Conservation (phyloP, 1,284 basidiomycete species). For the Cutaneotrichosporon cyanovorans region DNA sequence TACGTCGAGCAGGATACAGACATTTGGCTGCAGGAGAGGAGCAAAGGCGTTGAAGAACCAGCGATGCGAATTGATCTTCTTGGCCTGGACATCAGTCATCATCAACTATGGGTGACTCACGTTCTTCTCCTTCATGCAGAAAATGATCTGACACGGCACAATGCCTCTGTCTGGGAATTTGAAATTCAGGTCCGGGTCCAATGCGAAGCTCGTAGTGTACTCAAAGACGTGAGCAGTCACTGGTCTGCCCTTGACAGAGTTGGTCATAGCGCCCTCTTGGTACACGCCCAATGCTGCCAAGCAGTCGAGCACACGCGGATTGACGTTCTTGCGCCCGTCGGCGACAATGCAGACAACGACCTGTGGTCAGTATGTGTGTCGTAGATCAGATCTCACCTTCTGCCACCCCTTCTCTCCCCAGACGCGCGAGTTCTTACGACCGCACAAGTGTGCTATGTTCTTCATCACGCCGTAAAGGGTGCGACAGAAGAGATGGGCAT, state of each 20-base stretch:
- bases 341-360: slow-evolving; percentile 93
- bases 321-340: slow-evolving; percentile 85
- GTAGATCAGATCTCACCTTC: slow-evolving; percentile 54
- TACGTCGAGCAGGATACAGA: slow-evolving; percentile 64
- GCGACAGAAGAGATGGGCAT: slow-evolving; percentile 85
- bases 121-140: slow-evolving; percentile 72
- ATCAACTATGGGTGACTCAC: slow-evolving; percentile 54
- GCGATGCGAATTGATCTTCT: slow-evolving; percentile 92
- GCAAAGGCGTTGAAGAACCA: slow-evolving; percentile 92
- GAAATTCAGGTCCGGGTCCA: slow-evolving; percentile 85
- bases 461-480: slow-evolving; percentile 94
- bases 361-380: slow-evolving; percentile 46
- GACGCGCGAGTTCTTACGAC: slow-evolving; percentile 83
- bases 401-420: slow-evolving; percentile 98
- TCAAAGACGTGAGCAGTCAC: slow-evolving; percentile 94
- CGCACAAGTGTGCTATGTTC: slow-evolving; percentile 82
- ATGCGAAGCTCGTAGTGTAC: slow-evolving; percentile 75
- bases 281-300: slow-evolving; percentile 53
- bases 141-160: slow-evolving; percentile 84
- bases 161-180: slow-evolving; percentile 89
- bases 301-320: slow-evolving; percentile 89
- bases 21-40: slow-evolving; percentile 53
- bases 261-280: slow-evolving; percentile 71
- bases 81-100: slow-evolving; percentile 50
- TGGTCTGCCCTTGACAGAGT: slow-evolving; percentile 73